Evolutionary conservation across 805 yeast genomes (phyloP).

Genomic region (Candida vaughaniae): DNA sequence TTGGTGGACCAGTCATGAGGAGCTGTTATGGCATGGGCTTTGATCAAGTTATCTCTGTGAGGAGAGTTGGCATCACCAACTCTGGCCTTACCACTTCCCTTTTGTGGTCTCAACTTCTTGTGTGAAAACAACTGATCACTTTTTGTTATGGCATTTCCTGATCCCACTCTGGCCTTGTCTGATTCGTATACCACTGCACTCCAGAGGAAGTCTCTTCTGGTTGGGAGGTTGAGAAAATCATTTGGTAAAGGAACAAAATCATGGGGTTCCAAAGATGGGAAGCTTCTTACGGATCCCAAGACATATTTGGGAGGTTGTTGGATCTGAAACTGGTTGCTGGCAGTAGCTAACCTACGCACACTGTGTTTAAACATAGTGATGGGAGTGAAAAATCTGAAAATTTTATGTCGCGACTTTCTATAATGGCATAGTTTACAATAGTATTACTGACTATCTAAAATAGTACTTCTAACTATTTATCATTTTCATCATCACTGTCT

Average conservation of each 20-base stretch:
- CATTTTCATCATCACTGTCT: slow-evolving; percentile 48
- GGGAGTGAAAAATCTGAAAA: slow-evolving; percentile 7
- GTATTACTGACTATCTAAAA: too few relatives aligned
- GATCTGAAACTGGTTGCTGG: slow-evolving; percentile 22
- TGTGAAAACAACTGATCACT: slow-evolving; percentile 83
- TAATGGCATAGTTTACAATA: too few relatives aligned
- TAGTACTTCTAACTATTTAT: too few relatives aligned
- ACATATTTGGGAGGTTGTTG: slow-evolving; percentile 65
- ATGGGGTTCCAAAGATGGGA: slow-evolving; percentile 90
- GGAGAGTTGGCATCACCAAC: slow-evolving; percentile 96
- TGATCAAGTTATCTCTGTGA: slow-evolving; percentile 82
- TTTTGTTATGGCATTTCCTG: slow-evolving; percentile 84
- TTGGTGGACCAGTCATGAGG: slow-evolving; percentile 85
- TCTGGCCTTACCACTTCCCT: slow-evolving; percentile 94
- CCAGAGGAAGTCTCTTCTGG: slow-evolving; percentile 92
- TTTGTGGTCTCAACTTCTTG: slow-evolving; percentile 80
- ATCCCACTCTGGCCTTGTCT: slow-evolving; percentile 84
- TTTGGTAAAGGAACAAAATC: slow-evolving; percentile 74
- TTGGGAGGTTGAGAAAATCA: slow-evolving; percentile 64
- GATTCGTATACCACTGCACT: slow-evolving; percentile 90
- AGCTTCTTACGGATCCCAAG: slow-evolving; percentile 71
- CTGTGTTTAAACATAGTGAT: slow-evolving; percentile 23
- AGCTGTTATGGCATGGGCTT: slow-evolving; percentile 86
- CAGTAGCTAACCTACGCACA: slow-evolving; percentile 32
- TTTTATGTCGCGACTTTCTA: too few relatives aligned